These are phyloP conservation scores for Capsicum pubescens DNA, from an alignment of 257 asterid genomes.

Conservation along the genomic window DNA sequence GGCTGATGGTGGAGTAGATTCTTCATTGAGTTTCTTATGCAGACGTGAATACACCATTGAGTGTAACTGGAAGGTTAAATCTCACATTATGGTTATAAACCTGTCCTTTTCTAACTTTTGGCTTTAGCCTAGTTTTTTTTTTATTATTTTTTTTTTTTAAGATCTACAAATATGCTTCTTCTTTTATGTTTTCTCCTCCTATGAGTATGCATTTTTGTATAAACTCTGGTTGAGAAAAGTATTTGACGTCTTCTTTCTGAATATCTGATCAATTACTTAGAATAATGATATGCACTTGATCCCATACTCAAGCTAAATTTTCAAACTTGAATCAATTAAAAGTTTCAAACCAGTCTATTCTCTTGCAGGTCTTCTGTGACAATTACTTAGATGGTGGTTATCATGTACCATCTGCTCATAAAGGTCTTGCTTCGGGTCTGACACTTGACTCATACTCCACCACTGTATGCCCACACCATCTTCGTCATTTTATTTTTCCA, in stretches of 20 bases:
- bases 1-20: slow-evolving; percentile 58
- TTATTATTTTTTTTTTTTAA: too few relatives aligned
- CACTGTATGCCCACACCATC: slow-evolving; percentile 45
- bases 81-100: background rate
- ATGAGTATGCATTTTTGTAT: background rate
- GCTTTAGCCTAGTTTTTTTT: background rate
- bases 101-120: background rate
- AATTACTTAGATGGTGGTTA: slow-evolving; percentile 96
- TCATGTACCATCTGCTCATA: slow-evolving; percentile 90
- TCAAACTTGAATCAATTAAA: background rate
- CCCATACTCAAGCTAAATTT: background rate
- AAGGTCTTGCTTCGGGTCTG: slow-evolving; percentile 79
- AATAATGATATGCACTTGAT: background rate
- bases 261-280: background rate
- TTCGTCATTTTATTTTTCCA: background rate
- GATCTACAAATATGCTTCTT: background rate
- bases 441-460: slow-evolving; percentile 79
- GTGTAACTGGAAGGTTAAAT: slow-evolving; percentile 91
- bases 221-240: background rate
- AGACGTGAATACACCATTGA: slow-evolving; percentile 72
- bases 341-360: slow-evolving; percentile 1
- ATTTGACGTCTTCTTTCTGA: background rate
- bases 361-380: slow-evolving; percentile 86
- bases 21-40: slow-evolving; percentile 63
- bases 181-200: background rate